Base-by-base conservation (phyloP, 1,284 basidiomycete species). In the Malassezia brasiliensis region DNA sequence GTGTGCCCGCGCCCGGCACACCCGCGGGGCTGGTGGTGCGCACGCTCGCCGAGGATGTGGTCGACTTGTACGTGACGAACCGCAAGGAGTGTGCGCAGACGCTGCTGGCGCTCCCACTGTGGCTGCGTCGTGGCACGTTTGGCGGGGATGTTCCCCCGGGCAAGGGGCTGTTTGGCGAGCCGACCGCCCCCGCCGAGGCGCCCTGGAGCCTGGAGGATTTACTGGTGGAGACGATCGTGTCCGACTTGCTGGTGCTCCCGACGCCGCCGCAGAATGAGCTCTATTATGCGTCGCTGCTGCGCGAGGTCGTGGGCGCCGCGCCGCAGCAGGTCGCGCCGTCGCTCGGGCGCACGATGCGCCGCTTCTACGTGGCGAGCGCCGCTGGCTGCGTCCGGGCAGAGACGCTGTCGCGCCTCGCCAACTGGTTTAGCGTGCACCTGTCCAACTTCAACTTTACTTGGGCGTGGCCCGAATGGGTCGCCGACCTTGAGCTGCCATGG, bases 381-480 rank as follows among this genome's bases (percentile, higher is more conserved):
- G 49, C 51, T 1, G 68, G 69, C 15, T 53, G 63, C 5, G 79
- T 96, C 35, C 91, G 96, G 63, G 83, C 87, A 4, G 91, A 94
- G 65, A 78, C 88, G 42, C 79, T 85, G 0, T 80, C 84, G 52
- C 80, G 89, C 19, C 86, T 90, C 56, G 83, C 87, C 0, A 90
- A 94, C 64, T 98, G 94, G 94, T 96, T 96, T 68, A 83, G 88
- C 5, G 81, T 88, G 2, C 94, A 99, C 68, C 86, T 98, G 81
- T 90, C 87, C 66, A 99, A 98, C 77, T 99, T 98, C 76, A 86
- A 86, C 19, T 98, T 96, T 78, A 84, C 85, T 66, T 99, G 94
- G 94, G 90, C 91, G n/a, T 99, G 94, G 94, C 90, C 90, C 69
- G 94, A 98, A 80, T 99, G 94, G 93, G 78, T 90, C n/a, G 83